Evolutionary conservation across 441 rosid species (phyloP).

Genomic region (Macaranga tanarius): DNA sequence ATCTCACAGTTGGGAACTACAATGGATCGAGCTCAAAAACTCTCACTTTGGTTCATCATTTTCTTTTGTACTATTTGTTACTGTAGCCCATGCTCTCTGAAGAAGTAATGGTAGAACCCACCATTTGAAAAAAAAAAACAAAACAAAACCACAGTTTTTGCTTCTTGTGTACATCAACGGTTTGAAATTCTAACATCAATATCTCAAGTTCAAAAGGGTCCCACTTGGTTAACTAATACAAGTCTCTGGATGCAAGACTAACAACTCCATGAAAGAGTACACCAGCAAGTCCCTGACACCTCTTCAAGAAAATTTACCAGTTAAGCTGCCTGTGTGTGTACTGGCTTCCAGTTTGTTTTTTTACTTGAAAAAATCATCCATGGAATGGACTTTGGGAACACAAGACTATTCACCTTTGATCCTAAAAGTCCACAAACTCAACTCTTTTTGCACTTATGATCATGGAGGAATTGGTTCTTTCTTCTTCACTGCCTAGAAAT

Average conservation of each 20-base stretch:
- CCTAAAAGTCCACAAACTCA: neutral
- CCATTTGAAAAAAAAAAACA: neutral
- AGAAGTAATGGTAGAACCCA: neutral
- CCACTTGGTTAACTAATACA: neutral
- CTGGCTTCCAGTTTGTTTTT: neutral
- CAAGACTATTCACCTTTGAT: neutral
- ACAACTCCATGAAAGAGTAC: neutral
- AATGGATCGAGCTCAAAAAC: neutral
- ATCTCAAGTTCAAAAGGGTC: neutral
- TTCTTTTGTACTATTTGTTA: conserved; percentile 3
- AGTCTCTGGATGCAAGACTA: neutral
- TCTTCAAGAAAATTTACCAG: neutral
- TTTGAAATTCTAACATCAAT: neutral
- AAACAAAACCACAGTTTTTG: conserved; percentile 6
- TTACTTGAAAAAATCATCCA: neutral
- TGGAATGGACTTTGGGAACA: neutral
- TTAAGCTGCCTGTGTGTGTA: neutral
- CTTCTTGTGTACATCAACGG: neutral
- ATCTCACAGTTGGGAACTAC: conserved; percentile 14
- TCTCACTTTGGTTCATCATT: conserved; percentile 1
- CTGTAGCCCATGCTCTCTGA: neutral
- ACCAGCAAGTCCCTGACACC: neutral
- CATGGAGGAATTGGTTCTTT: neutral
- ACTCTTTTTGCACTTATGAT: neutral
- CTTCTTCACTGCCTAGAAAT: neutral